Base-by-base conservation (phyloP, 345 rosid genomes). In the Diplotaxis tenuifolia region DNA sequence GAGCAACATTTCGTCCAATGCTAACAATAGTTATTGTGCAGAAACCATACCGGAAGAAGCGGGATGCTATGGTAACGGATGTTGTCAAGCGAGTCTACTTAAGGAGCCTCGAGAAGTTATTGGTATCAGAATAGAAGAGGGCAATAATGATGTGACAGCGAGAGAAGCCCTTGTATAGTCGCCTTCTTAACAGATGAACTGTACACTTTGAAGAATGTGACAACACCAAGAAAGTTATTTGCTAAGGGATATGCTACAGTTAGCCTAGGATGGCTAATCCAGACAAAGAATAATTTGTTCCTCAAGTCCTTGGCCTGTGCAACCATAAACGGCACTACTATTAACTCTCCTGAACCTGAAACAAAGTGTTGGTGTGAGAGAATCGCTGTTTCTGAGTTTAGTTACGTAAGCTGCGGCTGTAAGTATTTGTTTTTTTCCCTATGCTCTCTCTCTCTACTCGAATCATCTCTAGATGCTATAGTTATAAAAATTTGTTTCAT, bases 51-150 rank as follows among this genome's bases (percentile, higher is more conserved):
- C 11, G 42, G 36, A 36, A 14, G 6, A 9, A 6, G 56, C 36
- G 65, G 19, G 0, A 1, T 86, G 84, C 65, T 3, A 77, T 12
- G 85, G 85, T 4, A 50, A 79, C 9, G 77, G 84, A n/a, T 86
- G 87, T 50, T 86, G 90, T 40, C 75, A 84, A 50, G 61, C 52
- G 0, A 0, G n/a, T 0, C 62, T 80, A 62, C 79, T 82, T 40
- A 0, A 0, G 4, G 64, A 54, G 16, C 32, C 57, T 64, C 70
- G 9, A 27, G 56, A 72, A 38, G 45, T 72, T 64, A 5, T 62
- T 59, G 23, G 62, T 15, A 3, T 50, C 67, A 5, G 15, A 57
- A 32, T 32, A 64, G 53, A 57, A 32, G 14, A 6, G n/a, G n/a
- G n/a, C n/a, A n/a, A n/a, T n/a, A 12, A 27, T 3, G 70, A 55